Base-by-base conservation (phyloP, 1,284 basidiomycete species). In the Tilletia horrida region DNA sequence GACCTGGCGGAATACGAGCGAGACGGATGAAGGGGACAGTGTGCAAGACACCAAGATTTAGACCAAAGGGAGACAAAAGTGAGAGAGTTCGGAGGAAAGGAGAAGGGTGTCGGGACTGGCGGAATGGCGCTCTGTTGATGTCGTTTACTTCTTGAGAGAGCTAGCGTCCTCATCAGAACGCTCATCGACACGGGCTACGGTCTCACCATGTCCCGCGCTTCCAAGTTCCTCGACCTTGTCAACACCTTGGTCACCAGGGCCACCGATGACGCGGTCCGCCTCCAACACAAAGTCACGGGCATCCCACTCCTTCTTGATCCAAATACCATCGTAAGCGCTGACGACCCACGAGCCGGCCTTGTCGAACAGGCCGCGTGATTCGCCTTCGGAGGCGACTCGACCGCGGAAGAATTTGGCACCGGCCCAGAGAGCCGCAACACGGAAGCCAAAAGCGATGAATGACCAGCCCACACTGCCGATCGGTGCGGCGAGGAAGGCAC, bases 401-500 rank as follows among this genome's bases (percentile, higher is more conserved):
- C 27, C 52, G 27, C 55, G 55, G 29, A 59, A 31, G 27, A 59
- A 3, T n/a, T 59, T 59, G 27, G 55, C 55, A 3, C 55, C 55
- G 21, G 23, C 31, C 63, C 67, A 78, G 35, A 62, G 69, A 1
- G 67, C 40, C 2, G 43, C 67, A 2, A 75, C 68, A 3, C 80
- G 66, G 40, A 75, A 44, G 4, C 50, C 76, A 23, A 71, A 73
- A 2, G 75, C 73, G 8, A 65, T 76, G 64, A 79, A 76, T 2
- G 77, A 73, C 65, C 73, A 81, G 25, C 78, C 76, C 23, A 81
- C 14, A 44, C 70, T 74, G 50, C 79, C 80, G 8, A 81, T 61
- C 2, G 80, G 80, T 11, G 80, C 80, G 35, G 77, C 76, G 29
- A 81, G 73, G 66, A 81, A 81, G 0, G 79, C 80, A n/a, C 78